phyloP scores from a whole-genome alignment of 768 basidiomycete species.

The Agrocybe pediades region DNA sequence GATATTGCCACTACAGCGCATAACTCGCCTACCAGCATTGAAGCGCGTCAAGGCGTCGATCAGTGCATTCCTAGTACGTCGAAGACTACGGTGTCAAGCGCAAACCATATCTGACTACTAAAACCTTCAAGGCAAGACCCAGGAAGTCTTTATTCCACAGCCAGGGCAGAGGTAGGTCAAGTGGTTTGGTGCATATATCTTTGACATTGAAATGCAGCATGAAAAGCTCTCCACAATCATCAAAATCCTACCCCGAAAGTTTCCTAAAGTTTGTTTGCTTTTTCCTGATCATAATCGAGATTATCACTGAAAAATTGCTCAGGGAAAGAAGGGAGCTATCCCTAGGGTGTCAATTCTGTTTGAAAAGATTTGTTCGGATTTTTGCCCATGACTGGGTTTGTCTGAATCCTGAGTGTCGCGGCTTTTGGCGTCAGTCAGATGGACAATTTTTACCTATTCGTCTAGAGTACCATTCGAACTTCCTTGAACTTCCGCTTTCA shows the following conservation, averaged over 20 bases:
- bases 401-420: conserved; percentile 54
- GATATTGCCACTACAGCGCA: too few species aligned
- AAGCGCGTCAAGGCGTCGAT: too few species aligned
- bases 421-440: conserved; percentile 50
- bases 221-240: neutral
- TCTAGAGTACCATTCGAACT: conserved; percentile 50
- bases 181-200: neutral
- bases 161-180: neutral
- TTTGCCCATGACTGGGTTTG: conserved; percentile 65
- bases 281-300: neutral
- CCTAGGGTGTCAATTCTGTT: neutral
- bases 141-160: neutral
- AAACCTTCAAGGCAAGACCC: neutral
- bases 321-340: neutral
- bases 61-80: too few species aligned
- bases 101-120: neutral
- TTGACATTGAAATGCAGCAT: neutral
- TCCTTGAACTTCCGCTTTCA: conserved; percentile 40
- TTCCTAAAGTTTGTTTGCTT: neutral
- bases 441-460: conserved; percentile 27
- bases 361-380: conserved; percentile 38
- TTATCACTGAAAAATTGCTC: neutral
- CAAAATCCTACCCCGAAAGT: neutral
- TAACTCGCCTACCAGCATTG: too few species aligned
- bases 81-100: too few species aligned